phyloP scores from a whole-genome alignment of 352 stramenopile species.

The Pseudoperonospora humuli region DNA sequence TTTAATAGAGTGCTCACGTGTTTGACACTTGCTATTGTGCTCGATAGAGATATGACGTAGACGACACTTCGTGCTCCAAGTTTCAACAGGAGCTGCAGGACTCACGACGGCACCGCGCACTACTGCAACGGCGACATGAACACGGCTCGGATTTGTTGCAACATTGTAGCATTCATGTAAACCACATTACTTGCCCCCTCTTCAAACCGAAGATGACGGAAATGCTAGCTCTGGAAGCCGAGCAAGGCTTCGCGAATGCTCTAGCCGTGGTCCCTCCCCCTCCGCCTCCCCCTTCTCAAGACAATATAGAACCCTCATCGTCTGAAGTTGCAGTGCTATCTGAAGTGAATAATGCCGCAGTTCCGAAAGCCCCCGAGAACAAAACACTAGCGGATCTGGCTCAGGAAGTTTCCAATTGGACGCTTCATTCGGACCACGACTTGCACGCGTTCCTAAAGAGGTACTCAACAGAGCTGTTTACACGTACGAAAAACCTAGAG shows the following conservation, averaged over 20 bases:
- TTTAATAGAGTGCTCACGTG: too few species aligned
- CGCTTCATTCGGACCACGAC: conserved; percentile 67
- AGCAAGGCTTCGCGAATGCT: conserved; percentile 5
- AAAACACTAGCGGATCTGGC: conserved; percentile 44
- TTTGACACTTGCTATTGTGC: too few species aligned
- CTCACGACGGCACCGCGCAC: too few species aligned
- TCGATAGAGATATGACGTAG: too few species aligned
- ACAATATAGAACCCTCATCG: neutral
- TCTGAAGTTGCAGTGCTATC: neutral
- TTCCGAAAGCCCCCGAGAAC: conserved; percentile 8
- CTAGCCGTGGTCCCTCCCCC: conserved; percentile 19
- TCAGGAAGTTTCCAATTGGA: conserved; percentile 49
- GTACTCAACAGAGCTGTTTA: conserved; percentile 59
- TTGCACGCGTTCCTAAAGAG: conserved; percentile 58
- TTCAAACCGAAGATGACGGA: conserved; percentile 13
- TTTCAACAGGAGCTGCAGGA: too few species aligned
- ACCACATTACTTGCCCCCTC: too few species aligned
- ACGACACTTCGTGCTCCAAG: too few species aligned
- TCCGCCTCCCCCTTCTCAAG: conserved; percentile 3
- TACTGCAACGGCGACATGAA: too few species aligned
- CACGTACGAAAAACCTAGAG: conserved; percentile 64
- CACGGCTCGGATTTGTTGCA: too few species aligned
- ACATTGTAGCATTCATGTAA: too few species aligned
- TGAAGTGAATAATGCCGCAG: neutral
- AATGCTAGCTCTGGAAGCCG: conserved; percentile 27